Evolutionary conservation across 495 filamentous ascomycete genomes (phyloP).

Genomic region (Clohesyomyces aquaticus): DNA sequence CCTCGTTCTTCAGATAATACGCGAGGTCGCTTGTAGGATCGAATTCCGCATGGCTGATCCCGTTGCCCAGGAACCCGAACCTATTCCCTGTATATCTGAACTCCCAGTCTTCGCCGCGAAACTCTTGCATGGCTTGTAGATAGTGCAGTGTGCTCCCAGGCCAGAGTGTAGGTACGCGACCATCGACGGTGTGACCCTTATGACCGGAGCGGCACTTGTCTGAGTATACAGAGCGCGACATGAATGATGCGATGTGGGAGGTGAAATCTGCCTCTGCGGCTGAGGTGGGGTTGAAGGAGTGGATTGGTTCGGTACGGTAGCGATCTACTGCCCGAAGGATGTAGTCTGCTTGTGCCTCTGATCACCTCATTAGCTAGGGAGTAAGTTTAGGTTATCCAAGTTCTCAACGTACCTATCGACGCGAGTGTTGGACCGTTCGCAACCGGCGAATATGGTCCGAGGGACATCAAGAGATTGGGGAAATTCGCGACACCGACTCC

Average conservation of each 20-base stretch:
- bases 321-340: background rate
- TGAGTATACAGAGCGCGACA: background rate
- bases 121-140: background rate
- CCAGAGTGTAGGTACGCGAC: constrained; percentile 2
- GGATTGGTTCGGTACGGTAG: background rate
- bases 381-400: too few relatives aligned
- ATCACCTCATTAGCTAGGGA: too few relatives aligned
- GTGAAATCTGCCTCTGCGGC: background rate
- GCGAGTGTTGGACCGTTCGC: constrained; percentile 5
- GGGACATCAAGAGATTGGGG: too few relatives aligned
- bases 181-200: constrained; percentile 1
- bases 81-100: constrained; percentile 5
- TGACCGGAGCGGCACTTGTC: background rate
- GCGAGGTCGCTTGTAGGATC: constrained; percentile 8
- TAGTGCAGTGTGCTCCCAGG: constrained; percentile 17
- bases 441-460: background rate
- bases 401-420: constrained; percentile 1
- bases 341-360: constrained; percentile 15
- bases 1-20: constrained; percentile 3
- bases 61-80: constrained; percentile 3
- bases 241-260: background rate
- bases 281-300: background rate
- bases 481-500: too few relatives aligned
- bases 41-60: constrained; percentile 7
- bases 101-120: constrained; percentile 4